A percentile compares a stretch with the other conserved stretches of the same genome.
Conservation (phyloP, 176 grass and related monocot genomes). For the Triticum timopheevii region DNA sequence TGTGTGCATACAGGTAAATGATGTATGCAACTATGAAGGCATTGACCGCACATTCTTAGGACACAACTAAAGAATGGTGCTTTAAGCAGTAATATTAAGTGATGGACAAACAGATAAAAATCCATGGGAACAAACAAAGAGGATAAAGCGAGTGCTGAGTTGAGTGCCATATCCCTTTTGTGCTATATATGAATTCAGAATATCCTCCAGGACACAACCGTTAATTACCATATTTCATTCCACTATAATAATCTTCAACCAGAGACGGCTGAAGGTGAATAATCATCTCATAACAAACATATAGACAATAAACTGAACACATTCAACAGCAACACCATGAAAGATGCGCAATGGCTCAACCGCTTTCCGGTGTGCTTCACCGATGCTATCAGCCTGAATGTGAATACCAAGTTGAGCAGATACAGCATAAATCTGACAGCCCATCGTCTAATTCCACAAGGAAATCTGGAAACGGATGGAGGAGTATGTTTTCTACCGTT, state of each 20-base stretch:
- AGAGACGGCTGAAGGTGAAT: neutral
- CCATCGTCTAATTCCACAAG: too few relatives aligned
- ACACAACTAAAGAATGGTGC: too few relatives aligned
- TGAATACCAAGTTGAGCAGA: neutral
- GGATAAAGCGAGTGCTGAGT: neutral
- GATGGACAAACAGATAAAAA: neutral
- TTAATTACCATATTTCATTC: neutral
- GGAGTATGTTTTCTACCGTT: too few relatives aligned
- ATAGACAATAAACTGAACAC: neutral
- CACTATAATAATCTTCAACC: neutral
- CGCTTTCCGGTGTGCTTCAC: neutral
- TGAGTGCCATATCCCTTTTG: neutral
- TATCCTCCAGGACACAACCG: neutral
- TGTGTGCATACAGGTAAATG: too few relatives aligned
- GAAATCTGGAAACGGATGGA: neutral
- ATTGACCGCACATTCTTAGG: too few relatives aligned
- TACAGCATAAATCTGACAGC: neutral
- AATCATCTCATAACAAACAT: neutral
- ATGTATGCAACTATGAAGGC: too few relatives aligned
- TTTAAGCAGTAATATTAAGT: neutral
- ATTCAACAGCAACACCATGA: neutral
- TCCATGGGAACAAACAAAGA: neutral
- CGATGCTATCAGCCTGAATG: neutral
- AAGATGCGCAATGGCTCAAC: neutral
- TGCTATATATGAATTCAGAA: neutral